Percentiles rank a stretch among this genome's conserved stretches.
Conservation (phyloP, 345 rosid genomes). For the Carallia brachiata region DNA sequence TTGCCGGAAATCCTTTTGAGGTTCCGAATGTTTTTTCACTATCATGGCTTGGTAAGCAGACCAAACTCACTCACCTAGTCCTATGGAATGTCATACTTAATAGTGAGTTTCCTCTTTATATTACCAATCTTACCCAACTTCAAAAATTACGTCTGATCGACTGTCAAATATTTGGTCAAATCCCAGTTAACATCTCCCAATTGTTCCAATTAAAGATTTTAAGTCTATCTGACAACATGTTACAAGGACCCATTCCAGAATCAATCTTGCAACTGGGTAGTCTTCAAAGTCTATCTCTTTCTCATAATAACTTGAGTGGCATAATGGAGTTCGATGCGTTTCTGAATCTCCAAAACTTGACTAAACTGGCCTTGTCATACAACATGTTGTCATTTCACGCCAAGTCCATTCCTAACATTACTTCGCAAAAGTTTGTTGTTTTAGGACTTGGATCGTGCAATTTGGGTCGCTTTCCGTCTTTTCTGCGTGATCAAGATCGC, state of each 20-base stretch:
- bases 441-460: slow-evolving; percentile 16
- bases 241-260: neutral
- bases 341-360: too few relatives aligned
- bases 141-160: too few relatives aligned
- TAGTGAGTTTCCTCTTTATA: neutral
- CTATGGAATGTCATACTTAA: neutral
- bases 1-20: too few relatives aligned
- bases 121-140: slow-evolving; percentile 1
- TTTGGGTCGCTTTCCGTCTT: slow-evolving; percentile 21
- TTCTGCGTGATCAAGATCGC: slow-evolving; percentile 7
- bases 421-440: neutral
- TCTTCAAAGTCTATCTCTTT: too few relatives aligned
- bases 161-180: neutral
- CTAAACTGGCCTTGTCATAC: too few relatives aligned
- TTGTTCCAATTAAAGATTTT: neutral
- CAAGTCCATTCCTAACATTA: too few relatives aligned
- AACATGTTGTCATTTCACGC: too few relatives aligned
- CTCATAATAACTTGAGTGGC: too few relatives aligned
- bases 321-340: too few relatives aligned
- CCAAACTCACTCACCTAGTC: neutral
- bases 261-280: too few relatives aligned
- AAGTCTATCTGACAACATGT: neutral
- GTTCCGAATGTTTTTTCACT: neutral
- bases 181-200: neutral
- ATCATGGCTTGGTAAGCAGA: neutral